Base-by-base conservation (phyloP, 2,329 filamentous ascomycete genomes). In the Ophiobolus disseminans region DNA sequence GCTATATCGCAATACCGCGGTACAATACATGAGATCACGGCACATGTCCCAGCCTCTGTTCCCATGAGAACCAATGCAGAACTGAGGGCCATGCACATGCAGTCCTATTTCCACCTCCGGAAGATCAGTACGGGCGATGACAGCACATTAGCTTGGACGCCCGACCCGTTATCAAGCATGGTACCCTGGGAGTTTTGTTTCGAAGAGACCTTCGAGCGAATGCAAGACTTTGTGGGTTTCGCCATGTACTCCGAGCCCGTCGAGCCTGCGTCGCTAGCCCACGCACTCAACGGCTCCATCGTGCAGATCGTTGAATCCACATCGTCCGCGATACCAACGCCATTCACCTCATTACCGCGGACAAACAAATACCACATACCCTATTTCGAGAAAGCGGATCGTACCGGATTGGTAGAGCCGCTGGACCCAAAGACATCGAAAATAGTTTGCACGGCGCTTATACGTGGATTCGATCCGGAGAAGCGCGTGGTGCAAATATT, bases 51-150 rank as follows among this genome's bases (percentile, higher is more conserved):
- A 3, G 37, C 44, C 9, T 40, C 40, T 2, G 22, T 40, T 9
- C 48, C 78, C 1, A 75, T 81, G 3, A 78, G 86, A 28, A 88
- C 86, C 8, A 81, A 87, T 0, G 79, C 83, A 0, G 85, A 92
- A 52, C 72, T 90, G 2, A 78, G 88, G 40, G 80, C 82, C 5
- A 91, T 93, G 87, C 88, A 91, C 58, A 84, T 81, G n/a, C 86
- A 91, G 80, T 86, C 88, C 0, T 93, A 92, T 60, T 90, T 93
- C 62, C 90, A 93, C 65, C 65, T 56, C 39, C 38, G 46, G 48
- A 22, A 44, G 36, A 22, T 49, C 48, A 17, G 56, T 58, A 32
- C 40, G 8, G 30, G 36, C 41, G 23, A 50, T 50, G 7, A 57
- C 57, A 40, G 59, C 32, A 54, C 51, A 55, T 43, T 71, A 16